Conservation (phyloP, 371 early-diverging fungal species). For the Dichotomocladium elegans region DNA sequence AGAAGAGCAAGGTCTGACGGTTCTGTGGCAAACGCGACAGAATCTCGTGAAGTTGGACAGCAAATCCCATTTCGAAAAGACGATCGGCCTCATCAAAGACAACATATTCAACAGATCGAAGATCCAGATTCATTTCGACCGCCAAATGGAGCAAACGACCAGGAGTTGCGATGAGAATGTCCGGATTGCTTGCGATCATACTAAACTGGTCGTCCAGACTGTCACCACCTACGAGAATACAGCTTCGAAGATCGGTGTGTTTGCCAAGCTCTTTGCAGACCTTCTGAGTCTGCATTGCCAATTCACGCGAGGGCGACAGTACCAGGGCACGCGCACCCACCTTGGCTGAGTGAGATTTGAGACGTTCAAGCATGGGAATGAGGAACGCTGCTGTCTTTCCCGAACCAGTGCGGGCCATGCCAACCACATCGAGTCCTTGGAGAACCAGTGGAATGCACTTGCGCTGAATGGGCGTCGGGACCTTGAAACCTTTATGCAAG, state of each 20-base stretch:
- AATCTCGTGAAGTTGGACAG: conserved; percentile 92
- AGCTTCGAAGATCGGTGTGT: conserved; percentile 86
- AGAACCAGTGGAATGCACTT: conserved; percentile 92
- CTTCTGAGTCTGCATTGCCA: conserved; percentile 95
- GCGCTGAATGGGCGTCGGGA: conserved; percentile 99
- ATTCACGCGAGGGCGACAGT: conserved; percentile 92
- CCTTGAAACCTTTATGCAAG: conserved; percentile 88
- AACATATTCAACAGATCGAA: conserved; percentile 89
- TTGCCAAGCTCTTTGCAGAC: conserved; percentile 87
- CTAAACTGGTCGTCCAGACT: conserved; percentile 91
- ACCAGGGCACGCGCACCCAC: conserved; percentile 87
- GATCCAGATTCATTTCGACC: conserved; percentile 90
- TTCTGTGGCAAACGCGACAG: conserved; percentile 74
- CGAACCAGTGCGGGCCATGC: conserved; percentile 98
- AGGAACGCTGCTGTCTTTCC: conserved; percentile 98
- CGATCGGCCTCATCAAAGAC: conserved; percentile 99
- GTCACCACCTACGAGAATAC: conserved; percentile 95
- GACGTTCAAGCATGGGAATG: conserved; percentile 89
- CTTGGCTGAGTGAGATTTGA: conserved; percentile 86
- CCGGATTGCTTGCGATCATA: conserved; percentile 89
- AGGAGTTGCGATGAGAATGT: conserved; percentile 97
- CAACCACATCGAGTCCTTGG: conserved; percentile 92
- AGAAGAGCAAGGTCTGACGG: conserved; percentile 92
- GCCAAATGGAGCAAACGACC: conserved; percentile 95
- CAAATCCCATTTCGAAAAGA: conserved; percentile 97